phyloP scores from a whole-genome alignment of 352 stramenopile genomes.

The Globisporangium acanthophoron region DNA sequence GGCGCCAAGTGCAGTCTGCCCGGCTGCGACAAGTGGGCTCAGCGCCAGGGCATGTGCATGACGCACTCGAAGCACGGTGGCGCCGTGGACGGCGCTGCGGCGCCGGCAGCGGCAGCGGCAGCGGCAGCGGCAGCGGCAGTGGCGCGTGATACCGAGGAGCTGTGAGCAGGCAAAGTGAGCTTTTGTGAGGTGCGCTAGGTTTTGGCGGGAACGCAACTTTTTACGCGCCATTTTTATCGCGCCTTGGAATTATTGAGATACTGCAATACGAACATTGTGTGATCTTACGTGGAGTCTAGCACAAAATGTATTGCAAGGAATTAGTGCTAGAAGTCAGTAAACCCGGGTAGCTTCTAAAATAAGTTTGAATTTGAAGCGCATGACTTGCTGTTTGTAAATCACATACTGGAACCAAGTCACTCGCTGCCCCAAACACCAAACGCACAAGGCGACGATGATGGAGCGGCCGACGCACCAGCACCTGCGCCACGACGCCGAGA shows the following conservation, averaged over 20 bases:
- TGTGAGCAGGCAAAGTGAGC: not conserved
- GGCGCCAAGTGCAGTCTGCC: slow-evolving; percentile 64
- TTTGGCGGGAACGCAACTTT: no score
- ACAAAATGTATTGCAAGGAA: not conserved
- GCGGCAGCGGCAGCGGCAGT: not conserved
- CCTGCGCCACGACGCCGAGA: slow-evolving; percentile 52
- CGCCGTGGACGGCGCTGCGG: not conserved
- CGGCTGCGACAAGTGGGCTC: slow-evolving; percentile 79
- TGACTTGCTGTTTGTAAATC: not conserved
- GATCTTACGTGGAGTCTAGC: no score
- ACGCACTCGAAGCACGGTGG: slow-evolving; percentile 59
- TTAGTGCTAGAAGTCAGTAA: not conserved
- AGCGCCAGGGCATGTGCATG: slow-evolving; percentile 83
- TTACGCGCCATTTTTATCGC: no score
- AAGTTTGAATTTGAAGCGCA: slow-evolving; percentile 1
- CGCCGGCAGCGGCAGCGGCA: no score
- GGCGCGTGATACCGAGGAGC: not conserved
- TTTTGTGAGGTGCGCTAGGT: no score
- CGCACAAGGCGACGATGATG: slow-evolving; percentile 14
- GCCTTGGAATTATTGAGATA: not conserved
- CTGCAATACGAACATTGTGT: not conserved
- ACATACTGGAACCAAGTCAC: not conserved
- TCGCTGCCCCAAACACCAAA: not conserved
- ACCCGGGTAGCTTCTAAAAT: not conserved
- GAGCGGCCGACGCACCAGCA: slow-evolving; percentile 18